Percentiles rank a stretch among this genome's conserved stretches.
Conservation (phyloP, 1,139 yeast species). For the Yamadazyma mexicana region DNA sequence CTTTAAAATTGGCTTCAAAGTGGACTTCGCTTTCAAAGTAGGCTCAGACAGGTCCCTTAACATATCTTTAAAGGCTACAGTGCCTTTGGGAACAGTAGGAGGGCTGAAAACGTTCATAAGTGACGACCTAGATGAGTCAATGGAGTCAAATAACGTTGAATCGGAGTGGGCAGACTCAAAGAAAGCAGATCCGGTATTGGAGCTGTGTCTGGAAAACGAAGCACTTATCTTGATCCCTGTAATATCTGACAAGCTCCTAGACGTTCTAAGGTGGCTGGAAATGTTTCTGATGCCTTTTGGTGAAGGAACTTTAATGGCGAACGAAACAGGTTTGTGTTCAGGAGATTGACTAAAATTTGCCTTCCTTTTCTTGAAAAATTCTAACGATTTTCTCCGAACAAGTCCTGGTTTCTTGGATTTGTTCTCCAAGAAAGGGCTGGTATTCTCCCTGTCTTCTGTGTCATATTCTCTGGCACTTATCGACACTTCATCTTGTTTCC, state of each 20-base stretch:
- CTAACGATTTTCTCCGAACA: slow-evolving; percentile 4
- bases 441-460: too few species aligned
- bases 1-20: slow-evolving; percentile 16
- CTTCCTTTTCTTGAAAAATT: slow-evolving; percentile 2
- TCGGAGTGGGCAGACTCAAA: background rate
- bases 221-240: background rate
- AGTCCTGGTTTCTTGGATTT: background rate
- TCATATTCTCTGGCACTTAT: background rate
- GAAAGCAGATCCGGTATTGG: background rate
- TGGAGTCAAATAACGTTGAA: slow-evolving; percentile 3
- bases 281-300: background rate
- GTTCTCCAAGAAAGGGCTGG: background rate
- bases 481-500: background rate
- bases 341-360: background rate
- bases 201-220: background rate
- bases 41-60: too few species aligned
- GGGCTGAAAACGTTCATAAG: background rate
- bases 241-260: slow-evolving; percentile 1
- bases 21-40: too few species aligned
- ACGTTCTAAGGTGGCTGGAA: background rate
- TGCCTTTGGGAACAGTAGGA: too few species aligned
- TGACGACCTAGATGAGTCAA: slow-evolving; percentile 1
- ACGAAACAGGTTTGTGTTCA: background rate
- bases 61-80: background rate
- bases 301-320: background rate